Base-by-base conservation (phyloP, 1,139 yeast species). In the Saccharomyces pastorianus region DNA sequence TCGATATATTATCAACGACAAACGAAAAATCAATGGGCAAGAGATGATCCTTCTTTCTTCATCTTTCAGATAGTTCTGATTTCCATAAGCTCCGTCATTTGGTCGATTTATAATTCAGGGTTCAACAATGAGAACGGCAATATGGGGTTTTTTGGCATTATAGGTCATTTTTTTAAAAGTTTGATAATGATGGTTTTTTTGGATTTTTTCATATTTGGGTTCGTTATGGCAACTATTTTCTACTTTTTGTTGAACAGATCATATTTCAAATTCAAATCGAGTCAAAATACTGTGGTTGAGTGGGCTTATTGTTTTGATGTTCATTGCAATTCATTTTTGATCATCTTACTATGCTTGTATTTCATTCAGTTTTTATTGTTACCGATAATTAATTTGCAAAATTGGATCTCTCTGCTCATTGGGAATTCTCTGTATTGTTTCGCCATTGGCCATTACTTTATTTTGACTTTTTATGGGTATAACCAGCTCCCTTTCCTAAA, bases 261-360 rank as follows among this genome's bases (percentile, higher is more conserved):
- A 14, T 76, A 87, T 56, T 78, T 88, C 59, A 74, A 74, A 54
- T 73, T 73, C 47, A 64, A 63, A 41, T 62, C 66, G 13, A 65
- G 73, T 1, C 71, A 74, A 52, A 78, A 80, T 48, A 81, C 82
- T 53, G 81, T 82, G 59, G 76, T 90, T 50, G 96, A 89, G 66
- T 90, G 96, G 96, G 91, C 93, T 0, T 90, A 88, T 67, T 89
- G 97, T 71, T 90, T 90, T 69, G 97, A 90, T 66, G 84, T 90
- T 26, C 97, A 90, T 70, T 89, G 96, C 71, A 90, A 90, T 70
- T 81, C 96, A 34, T 90, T 88, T 64, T 73, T 90, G 61, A 76
- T 87, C 28, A 84, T 90, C 54, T 89, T 96, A 95, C 77, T 88
- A 56, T 72, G 81, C 53, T 75, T 90, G 47, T 90, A 90, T 67